Conservation (phyloP, 2,329 filamentous ascomycete genomes). For the Paecilomyces sp. region DNA sequence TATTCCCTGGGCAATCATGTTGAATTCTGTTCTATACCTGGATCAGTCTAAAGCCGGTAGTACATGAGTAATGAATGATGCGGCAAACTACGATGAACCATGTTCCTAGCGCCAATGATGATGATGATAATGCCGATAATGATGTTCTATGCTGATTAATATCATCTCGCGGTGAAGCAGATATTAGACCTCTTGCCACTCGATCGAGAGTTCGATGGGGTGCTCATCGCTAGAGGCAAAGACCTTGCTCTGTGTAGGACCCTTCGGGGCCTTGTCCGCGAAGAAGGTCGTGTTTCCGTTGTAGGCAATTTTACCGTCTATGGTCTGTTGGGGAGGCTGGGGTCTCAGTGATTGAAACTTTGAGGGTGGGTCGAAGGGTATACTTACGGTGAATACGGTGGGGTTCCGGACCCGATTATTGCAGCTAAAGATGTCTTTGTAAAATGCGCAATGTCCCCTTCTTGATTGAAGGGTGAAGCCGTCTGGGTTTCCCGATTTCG, state of each 20-base stretch:
- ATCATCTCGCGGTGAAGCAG: not conserved
- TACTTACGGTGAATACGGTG: constrained; percentile 24
- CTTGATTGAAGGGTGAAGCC: constrained; percentile 51
- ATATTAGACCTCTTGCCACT: constrained; percentile 17
- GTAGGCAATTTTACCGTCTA: constrained; percentile 26
- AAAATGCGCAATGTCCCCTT: constrained; percentile 54
- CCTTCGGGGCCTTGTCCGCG: constrained; percentile 30
- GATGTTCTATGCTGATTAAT: not conserved
- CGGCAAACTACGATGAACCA: not conserved
- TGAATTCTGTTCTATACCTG: not conserved
- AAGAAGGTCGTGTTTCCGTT: constrained; percentile 29
- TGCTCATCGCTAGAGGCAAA: constrained; percentile 24
- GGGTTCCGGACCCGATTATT: constrained; percentile 25
- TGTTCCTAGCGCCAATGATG: not conserved
- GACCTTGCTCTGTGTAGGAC: constrained; percentile 24
- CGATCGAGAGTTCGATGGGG: constrained; percentile 25
- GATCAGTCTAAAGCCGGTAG: not conserved
- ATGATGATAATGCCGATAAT: not conserved
- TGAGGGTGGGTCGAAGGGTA: not conserved
- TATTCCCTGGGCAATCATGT: not conserved
- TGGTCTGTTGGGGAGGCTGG: not conserved
- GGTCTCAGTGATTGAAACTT: not conserved
- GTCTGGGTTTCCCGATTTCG: constrained; percentile 6
- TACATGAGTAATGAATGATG: not conserved
- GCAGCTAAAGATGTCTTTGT: constrained; percentile 49